Base-by-base conservation (phyloP, 345 rosid species). In the Raphanus raphanistrum region DNA sequence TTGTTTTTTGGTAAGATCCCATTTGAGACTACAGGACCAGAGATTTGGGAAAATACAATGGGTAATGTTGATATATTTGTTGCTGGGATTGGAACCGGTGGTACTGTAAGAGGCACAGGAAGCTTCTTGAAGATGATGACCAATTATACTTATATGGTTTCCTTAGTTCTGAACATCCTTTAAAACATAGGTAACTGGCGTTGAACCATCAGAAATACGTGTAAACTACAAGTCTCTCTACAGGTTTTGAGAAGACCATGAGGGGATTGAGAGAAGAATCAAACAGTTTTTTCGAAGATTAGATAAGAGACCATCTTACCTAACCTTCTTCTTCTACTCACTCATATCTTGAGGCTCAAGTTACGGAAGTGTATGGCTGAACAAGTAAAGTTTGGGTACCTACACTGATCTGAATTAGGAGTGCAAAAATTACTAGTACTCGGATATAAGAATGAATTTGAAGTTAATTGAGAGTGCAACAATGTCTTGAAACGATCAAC, bases 151-250 rank as follows among this genome's bases (percentile, higher is more conserved):
- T 21, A 21, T 21, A 21, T 21, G 21, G 21, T 21, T 21, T 21
- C 21, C 21, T 21, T 21, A 21, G 21, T 21, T 21, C 21, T 21
- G 21, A 21, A 0, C 21, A 21, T 21, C 21, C 21, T 21, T 21
- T 21, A 21, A 21, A 21, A 21, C 21, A 21, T 21, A 21, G 21
- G 86, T 94, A 35, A 86, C 90, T 38, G 98, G 98, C 2, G 98
- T 92, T 81, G 98, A 94, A 80, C 98, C 97, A 75, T 94, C 98
- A 13, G 98, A 92, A 68, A 87, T 93, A 81, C 92, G 95, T 84
- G 79, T 94, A 62, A 86, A 21, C 67, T 13, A 71, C 71, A 41
- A 70, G 29, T 8, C 33, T 63, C 64, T 55, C 15, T 69, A 62
- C 80, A 76, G 80, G 71, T 62, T 70, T 63, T 63, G 48, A 16